Percentiles rank a stretch among this genome's conserved stretches.
Evolutionary conservation across 371 early-diverging fungal genomes (phyloP).

Genomic region (Haplosporangium sp.): DNA sequence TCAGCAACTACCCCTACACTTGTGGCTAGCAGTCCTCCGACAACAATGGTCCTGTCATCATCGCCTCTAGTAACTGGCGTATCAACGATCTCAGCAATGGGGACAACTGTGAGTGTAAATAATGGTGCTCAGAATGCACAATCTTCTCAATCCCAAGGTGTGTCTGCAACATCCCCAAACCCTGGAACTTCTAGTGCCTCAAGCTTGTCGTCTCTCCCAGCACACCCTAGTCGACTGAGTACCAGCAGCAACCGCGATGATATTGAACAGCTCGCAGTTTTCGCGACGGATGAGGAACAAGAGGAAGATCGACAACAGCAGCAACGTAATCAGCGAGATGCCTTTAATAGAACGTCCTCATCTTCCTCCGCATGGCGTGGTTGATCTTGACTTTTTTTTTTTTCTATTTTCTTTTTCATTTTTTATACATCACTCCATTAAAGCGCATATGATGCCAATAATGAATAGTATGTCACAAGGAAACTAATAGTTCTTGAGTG

Average conservation of each 20-base stretch:
- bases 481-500: no score
- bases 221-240: slow-evolving; percentile 50
- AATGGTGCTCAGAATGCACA: slow-evolving; percentile 2
- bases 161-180: slow-evolving; percentile 25
- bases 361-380: slow-evolving; percentile 50
- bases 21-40: slow-evolving; percentile 50
- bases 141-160: slow-evolving; percentile 5
- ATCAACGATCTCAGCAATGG: slow-evolving; percentile 44
- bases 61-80: slow-evolving; percentile 45
- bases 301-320: slow-evolving; percentile 35
- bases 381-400: slow-evolving; percentile 2
- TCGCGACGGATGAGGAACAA: slow-evolving; percentile 55
- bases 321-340: slow-evolving; percentile 26
- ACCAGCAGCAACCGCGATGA: slow-evolving; percentile 47
- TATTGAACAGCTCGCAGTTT: slow-evolving; percentile 49
- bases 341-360: slow-evolving; percentile 37
- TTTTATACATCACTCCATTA: neutral
- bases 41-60: slow-evolving; percentile 44
- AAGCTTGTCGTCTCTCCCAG: slow-evolving; percentile 32
- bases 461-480: no score
- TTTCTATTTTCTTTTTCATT: slow-evolving; percentile 3
- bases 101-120: slow-evolving; percentile 42
- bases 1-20: slow-evolving; percentile 4
- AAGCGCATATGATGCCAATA: neutral
- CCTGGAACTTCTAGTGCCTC: slow-evolving; percentile 18